A percentile compares a stretch with the other conserved stretches of the same genome.
Evolutionary conservation across 148 eudicot species (phyloP).

Genomic region (Vaccinium corymbosum): DNA sequence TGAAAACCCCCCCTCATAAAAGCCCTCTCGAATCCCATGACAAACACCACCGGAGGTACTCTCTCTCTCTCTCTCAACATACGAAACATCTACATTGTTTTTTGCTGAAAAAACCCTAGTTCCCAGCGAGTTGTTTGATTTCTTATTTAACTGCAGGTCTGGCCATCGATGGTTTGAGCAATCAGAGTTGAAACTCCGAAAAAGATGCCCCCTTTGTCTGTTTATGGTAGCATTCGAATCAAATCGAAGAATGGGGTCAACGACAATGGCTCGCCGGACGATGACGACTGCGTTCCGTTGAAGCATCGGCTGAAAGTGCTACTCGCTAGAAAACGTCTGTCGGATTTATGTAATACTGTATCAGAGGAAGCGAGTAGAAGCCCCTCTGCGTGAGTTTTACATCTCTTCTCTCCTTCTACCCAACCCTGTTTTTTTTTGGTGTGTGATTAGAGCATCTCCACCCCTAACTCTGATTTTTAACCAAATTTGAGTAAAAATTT

Average conservation of each 20-base stretch:
- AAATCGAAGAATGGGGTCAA: constrained; percentile 9
- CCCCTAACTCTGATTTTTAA: too few species aligned
- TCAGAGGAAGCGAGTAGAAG: neutral
- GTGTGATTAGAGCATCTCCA: too few species aligned
- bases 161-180: neutral
- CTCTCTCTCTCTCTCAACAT: neutral
- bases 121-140: neutral
- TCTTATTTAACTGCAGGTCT: neutral
- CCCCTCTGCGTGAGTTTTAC: constrained; percentile 10
- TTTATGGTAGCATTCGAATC: neutral
- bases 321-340: constrained; percentile 14
- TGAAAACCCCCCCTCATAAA: neutral
- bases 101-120: constrained; percentile 2
- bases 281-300: constrained; percentile 51
- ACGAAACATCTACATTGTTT: neutral
- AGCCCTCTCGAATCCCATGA: neutral
- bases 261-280: constrained; percentile 40
- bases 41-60: neutral
- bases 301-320: constrained; percentile 46
- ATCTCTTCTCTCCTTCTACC: too few species aligned
- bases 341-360: neutral
- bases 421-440: too few species aligned
- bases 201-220: neutral
- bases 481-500: too few species aligned
- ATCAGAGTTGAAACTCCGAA: neutral